Base-by-base conservation (phyloP, 139 green algal genomes). In the Chlamydomonas urium region DNA sequence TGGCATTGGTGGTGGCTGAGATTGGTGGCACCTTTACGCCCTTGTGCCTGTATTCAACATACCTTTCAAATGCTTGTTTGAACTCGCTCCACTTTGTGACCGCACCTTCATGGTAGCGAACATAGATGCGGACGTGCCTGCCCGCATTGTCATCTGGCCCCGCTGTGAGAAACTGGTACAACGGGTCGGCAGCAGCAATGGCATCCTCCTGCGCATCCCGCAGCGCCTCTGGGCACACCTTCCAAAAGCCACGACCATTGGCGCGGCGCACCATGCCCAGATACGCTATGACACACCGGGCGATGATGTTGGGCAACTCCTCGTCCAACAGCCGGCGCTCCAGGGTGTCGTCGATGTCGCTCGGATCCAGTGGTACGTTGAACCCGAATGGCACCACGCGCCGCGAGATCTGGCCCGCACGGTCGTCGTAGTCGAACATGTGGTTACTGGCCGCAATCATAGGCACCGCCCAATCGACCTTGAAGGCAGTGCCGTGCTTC, bases 241-340 rank as follows among this genome's bases (percentile, higher is more conserved):
- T 24, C 42, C 42, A 50, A 50, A 50, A 50, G 10, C 10, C 8
- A 24, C 42, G 10, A 14, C 14, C 14, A 14, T 14, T 14, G 42
- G 14, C 42, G 42, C 10, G 10, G 42, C 10, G 10, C 10, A 50
- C 14, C 42, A 50, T 50, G 42, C 42, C 10, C 42, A 24, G 10
- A 50, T 50, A 50, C 36, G n/a, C 62, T n/a, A 17, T 17, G 10
- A 48, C 10, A 24, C 68, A 69, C 6, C 68, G 56, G 6, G 24
- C n/a, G 45, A 73, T 45, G 45, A 73, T 23, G 26, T 36, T 38
- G 14, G 68, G 68, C 35, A 74, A 50, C 68, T 74, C 68, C 31
- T 38, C 50, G 24, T n/a, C 35, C 33, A 38, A 3, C 24, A 74
- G 66, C 21, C 31, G 5, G 4, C 56, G 1, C 53, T 74, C 53